Percentiles rank a stretch among this genome's conserved stretches.
phyloP scores from a whole-genome alignment of 331 rosid species.

The Acacia pycnantha region DNA sequence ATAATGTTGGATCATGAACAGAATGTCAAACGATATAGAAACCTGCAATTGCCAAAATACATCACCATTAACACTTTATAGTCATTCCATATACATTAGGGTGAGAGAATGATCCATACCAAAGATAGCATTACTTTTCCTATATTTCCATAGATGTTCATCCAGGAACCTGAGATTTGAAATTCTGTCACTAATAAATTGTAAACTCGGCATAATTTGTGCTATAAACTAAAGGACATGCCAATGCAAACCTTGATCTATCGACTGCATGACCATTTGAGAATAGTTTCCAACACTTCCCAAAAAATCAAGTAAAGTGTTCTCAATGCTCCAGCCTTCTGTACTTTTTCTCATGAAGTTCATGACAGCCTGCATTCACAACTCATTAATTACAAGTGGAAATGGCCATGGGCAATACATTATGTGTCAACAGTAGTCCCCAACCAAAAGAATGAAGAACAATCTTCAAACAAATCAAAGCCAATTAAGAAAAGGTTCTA shows the following conservation, averaged over 20 bases:
- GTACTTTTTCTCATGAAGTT: constrained; percentile 81
- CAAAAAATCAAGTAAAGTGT: constrained; percentile 64
- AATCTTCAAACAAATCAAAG: background rate
- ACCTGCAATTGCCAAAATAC: constrained; percentile 44
- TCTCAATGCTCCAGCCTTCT: constrained; percentile 79
- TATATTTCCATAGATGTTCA: background rate
- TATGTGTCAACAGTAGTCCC: background rate
- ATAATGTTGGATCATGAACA: constrained; percentile 81
- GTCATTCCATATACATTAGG: background rate
- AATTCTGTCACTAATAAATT: background rate
- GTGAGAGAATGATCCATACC: constrained; percentile 47
- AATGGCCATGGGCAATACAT: background rate
- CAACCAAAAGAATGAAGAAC: background rate
- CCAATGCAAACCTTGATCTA: constrained; percentile 38
- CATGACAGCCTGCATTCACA: constrained; percentile 58
- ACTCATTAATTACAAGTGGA: background rate
- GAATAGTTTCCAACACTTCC: constrained; percentile 66
- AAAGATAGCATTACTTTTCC: constrained; percentile 32
- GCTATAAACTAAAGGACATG: constrained; percentile 21
- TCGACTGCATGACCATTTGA: constrained; percentile 45
- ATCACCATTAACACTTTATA: background rate
- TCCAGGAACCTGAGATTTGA: constrained; percentile 26
- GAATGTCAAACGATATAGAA: constrained; percentile 66
- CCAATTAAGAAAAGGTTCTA: background rate
- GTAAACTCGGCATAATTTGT: background rate